Base-by-base conservation (phyloP, 371 early-diverging fungal genomes). In the Amoeboaphelidium protococcarum region DNA sequence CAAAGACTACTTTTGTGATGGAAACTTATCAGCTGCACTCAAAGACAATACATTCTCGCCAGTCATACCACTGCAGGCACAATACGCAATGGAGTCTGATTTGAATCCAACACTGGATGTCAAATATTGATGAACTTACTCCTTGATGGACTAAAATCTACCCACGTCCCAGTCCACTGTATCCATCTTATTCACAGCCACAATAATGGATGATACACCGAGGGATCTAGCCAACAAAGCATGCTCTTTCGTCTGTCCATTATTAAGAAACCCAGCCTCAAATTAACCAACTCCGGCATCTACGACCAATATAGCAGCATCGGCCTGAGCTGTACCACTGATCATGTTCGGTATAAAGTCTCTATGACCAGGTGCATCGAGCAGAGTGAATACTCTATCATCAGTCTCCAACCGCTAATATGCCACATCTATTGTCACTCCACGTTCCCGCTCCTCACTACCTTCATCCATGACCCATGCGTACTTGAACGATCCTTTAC, bases 261-360 rank as follows among this genome's bases (percentile, higher is more conserved):
- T 79, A 25, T 74, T 71, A 25, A 83, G 83, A 64, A 99, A 95
- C 2, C 99, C 98, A 12, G 89, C 70, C 55, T 98, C 99, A 65
- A 99, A 97, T 49, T 80, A 95, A 23, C 90, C 91, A 1, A 66
- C 71, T 0, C 78, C 65, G 3, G 90, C 76, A 59, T 89, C 90
- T 2, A 96, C 79, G 2, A 98, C 96, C 21, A 99, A 65, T 6
- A 99, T 68, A 1, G 95, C 96, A 13, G 75, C 88, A 66, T 94
- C 95, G 0, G 95, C 92, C 58, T 90, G 96, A 22, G 84, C 74
- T 0, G 99, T 90, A 6, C 97, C 98, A 1, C 79, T 76, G 49
- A 99, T 97, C 99, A 99, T 98, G 58, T 88, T 89, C n/a, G 94
- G 88, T 42, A 99, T 80, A 62, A 94, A 99, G 62, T 94, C 91